Evolutionary conservation across 1,139 yeast species (phyloP).

Genomic region (Debaryomyces sp.): DNA sequence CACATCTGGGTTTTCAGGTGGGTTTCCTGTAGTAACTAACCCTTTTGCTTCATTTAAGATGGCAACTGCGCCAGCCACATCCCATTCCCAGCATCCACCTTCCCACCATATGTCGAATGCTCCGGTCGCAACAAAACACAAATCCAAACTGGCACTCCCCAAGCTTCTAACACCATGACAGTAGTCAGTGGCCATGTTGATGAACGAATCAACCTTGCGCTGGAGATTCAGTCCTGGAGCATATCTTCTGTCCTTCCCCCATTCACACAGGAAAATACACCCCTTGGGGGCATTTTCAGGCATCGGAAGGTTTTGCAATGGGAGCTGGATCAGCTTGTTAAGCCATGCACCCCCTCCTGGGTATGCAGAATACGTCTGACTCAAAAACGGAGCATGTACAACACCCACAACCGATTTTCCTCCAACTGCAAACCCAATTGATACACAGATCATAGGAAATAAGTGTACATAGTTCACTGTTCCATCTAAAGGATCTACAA

Average conservation of each 20-base stretch:
- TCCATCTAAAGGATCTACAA: slow-evolving; percentile 12
- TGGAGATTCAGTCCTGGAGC: slow-evolving; percentile 8
- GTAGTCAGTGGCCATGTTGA: slow-evolving; percentile 11
- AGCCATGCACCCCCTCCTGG: slow-evolving; percentile 11
- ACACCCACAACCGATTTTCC: slow-evolving; percentile 11
- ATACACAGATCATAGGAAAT: slow-evolving; percentile 12
- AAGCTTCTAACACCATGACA: slow-evolving; percentile 11
- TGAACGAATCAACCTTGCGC: slow-evolving; percentile 9
- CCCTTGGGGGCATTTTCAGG: slow-evolving; percentile 11
- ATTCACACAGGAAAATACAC: slow-evolving; percentile 12
- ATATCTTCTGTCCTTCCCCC: slow-evolving; percentile 11
- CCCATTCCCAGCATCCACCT: slow-evolving; percentile 13
- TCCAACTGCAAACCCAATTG: slow-evolving; percentile 10
- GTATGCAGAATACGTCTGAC: slow-evolving; percentile 11
- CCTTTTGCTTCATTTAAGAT: slow-evolving; percentile 12
- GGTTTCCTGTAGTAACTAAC: slow-evolving; percentile 10
- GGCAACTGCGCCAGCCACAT: slow-evolving; percentile 12
- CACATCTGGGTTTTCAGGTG: slow-evolving; percentile 2
- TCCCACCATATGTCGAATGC: slow-evolving; percentile 13
- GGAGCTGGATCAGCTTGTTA: slow-evolving; percentile 7
- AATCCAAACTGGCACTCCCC: slow-evolving; percentile 11
- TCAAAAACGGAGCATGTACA: slow-evolving; percentile 11
- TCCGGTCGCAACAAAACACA: slow-evolving; percentile 12
- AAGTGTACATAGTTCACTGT: slow-evolving; percentile 11
- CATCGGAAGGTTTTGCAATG: slow-evolving; percentile 7